Percentiles rank a stretch among this genome's conserved stretches.
phyloP scores from a whole-genome alignment of 2,329 filamentous ascomycete genomes.

The Cercospora sesami region DNA sequence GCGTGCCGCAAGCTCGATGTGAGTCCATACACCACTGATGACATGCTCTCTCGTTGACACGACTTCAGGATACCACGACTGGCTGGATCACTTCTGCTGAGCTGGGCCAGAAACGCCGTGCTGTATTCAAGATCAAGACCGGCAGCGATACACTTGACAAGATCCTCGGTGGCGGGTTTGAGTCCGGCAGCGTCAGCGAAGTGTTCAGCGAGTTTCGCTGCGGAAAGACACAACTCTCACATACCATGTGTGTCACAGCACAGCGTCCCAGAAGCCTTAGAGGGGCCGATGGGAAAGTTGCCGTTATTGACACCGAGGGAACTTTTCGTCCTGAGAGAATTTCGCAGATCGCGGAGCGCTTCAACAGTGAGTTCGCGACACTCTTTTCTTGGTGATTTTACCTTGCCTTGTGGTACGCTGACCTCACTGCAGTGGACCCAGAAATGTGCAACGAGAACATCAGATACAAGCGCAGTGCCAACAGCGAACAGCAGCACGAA shows the following conservation, averaged over 20 bases:
- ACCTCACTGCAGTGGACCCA: constrained; percentile 49
- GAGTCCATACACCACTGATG: constrained; percentile 22
- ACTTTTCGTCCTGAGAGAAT: constrained; percentile 69
- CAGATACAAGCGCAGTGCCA: constrained; percentile 62
- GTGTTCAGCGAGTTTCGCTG: constrained; percentile 64
- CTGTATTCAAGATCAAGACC: constrained; percentile 65
- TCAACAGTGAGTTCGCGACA: constrained; percentile 47
- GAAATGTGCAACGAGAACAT: constrained; percentile 66
- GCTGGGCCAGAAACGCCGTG: constrained; percentile 62
- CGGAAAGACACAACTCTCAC: constrained; percentile 68
- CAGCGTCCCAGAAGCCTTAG: constrained; percentile 59
- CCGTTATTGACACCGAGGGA: constrained; percentile 67
- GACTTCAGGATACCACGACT: constrained; percentile 54
- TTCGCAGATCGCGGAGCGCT: constrained; percentile 65
- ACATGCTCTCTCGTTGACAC: constrained; percentile 15
- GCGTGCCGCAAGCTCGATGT: constrained; percentile 63
- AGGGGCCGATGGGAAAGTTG: constrained; percentile 67
- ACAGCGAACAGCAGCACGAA: constrained; percentile 67
- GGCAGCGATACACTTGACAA: constrained; percentile 69
- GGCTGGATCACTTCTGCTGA: constrained; percentile 68
- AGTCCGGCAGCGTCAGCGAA: constrained; percentile 69
- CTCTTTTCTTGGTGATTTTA: background rate
- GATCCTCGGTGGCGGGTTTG: constrained; percentile 64
- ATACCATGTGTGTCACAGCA: constrained; percentile 67
- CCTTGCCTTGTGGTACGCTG: background rate